Evolutionary conservation across 441 rosid species (phyloP), one percentile per base, ranked within the genome.

Genomic region (Dalechampia spathulata): DNA sequence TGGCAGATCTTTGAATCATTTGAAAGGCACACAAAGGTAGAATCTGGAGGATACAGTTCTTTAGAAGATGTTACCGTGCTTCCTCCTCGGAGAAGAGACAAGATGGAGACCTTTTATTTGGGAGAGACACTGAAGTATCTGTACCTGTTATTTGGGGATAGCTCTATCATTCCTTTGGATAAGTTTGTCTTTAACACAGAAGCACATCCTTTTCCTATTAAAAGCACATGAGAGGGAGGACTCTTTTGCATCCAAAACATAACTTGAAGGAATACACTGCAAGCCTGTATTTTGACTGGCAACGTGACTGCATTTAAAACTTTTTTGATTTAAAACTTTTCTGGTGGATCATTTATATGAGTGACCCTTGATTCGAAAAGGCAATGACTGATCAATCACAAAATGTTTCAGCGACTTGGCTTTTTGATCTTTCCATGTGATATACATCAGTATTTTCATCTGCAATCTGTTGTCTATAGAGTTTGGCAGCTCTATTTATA

Each of bases 1-100:
- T 92, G 96, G 96, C 95, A 83, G 69, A 92, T 92, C 42, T 92
- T 92, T 59, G 86, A 85, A 79, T 88, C 98, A 48, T 92, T 92
- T 78, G 98, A 92, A 70, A 83, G 76, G 62, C 62, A 80, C 69
- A 85, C 98, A 19, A 88, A 83, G 80, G 86, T 92, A 41, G 77
- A 73, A 48, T 73, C 92, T 17, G 98, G 94, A 39, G 98, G 98
- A 56, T 92, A 93, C 71, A 82, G 78, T 55, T 89, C 94, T 63
- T 63, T 87, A 47, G 86, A 88, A 26, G 95, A 85, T 66, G 97
- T 93, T 57, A 93, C 95, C 13, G 66, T 41, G 26, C 64, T 87
- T 48, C 96, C 96, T 77, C 95, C 97, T 70, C 85, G 3, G 20
- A 76, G 72, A 67, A 82, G 95, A 75, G 96, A 89, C 81, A 89